These are phyloP conservation scores for Musa itinerans DNA, from an alignment of 176 grass and related monocot species.

Conservation along the genomic window DNA sequence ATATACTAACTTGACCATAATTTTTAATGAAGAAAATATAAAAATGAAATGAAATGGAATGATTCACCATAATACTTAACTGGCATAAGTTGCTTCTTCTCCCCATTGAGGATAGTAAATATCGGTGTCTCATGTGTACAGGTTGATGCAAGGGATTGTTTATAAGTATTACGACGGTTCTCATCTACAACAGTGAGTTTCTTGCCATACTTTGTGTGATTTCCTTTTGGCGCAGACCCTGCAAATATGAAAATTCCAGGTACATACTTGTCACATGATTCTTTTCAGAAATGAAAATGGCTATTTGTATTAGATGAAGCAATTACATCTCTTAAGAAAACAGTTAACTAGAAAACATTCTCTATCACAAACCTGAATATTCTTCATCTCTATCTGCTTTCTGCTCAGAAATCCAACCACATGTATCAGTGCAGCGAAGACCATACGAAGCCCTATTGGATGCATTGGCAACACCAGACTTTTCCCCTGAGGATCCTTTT, in stretches of 20 bases:
- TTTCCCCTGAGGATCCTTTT: constrained; percentile 34
- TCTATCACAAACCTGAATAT: constrained; percentile 42
- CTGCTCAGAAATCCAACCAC: constrained; percentile 29
- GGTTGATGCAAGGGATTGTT: constrained; percentile 15
- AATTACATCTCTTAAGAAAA: background rate
- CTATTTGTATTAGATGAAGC: background rate
- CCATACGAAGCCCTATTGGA: constrained; percentile 24
- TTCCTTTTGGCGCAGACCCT: constrained; percentile 35
- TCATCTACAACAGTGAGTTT: constrained; percentile 43
- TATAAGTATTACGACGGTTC: constrained; percentile 38
- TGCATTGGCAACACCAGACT: constrained; percentile 23
- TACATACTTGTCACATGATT: background rate
- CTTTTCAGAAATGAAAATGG: background rate
- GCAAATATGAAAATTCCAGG: constrained; percentile 9
- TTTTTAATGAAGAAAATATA: background rate
- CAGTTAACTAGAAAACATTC: background rate
- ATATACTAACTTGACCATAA: background rate
- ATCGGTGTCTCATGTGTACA: constrained; percentile 28
- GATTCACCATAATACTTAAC: constrained; percentile 32
- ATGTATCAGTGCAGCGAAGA: constrained; percentile 19
- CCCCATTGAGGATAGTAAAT: constrained; percentile 35
- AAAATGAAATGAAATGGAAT: background rate
- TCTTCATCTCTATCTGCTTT: constrained; percentile 44
- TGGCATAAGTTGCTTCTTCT: constrained; percentile 49
- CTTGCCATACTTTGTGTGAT: constrained; percentile 36